Percentiles rank a stretch among this genome's conserved stretches.
Conservation (phyloP, 352 stramenopile species). For the Blastocystis sp. region DNA sequence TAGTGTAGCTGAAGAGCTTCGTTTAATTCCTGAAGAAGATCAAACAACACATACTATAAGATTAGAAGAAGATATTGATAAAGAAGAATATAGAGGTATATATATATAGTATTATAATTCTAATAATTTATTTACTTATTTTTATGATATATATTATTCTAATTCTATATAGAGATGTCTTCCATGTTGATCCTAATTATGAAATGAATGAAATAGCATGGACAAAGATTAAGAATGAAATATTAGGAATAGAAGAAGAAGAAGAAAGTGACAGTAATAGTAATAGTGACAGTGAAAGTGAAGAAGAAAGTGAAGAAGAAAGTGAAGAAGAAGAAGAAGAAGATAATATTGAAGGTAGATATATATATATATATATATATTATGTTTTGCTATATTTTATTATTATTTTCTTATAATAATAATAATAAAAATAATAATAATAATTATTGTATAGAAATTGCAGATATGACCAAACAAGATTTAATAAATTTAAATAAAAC, state of each 20-base stretch:
- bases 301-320: conserved; percentile 48
- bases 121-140: conserved; percentile 11
- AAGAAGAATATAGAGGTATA: conserved; percentile 74
- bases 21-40: conserved; percentile 87
- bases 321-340: conserved; percentile 45
- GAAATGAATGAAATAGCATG: conserved; percentile 85
- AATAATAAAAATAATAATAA: neutral
- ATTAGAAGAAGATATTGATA: conserved; percentile 81
- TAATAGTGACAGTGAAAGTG: conserved; percentile 48
- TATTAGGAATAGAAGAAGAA: conserved; percentile 58
- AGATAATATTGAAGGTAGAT: conserved; percentile 19
- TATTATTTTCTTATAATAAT: no score
- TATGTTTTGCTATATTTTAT: no score
- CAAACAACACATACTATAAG: conserved; percentile 92
- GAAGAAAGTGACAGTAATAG: conserved; percentile 50
- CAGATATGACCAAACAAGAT: neutral
- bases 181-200: conserved; percentile 73
- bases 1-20: conserved; percentile 70
- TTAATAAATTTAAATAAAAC: neutral
- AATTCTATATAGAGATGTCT: conserved; percentile 90
- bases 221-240: conserved; percentile 76
- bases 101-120: neutral
- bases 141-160: no score
- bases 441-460: conserved; percentile 5
- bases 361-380: conserved; percentile 10